Percentiles rank a stretch among this genome's conserved stretches.
phyloP scores from a whole-genome alignment of 2,329 filamentous ascomycete genomes.

The Arachnomyces sp. region DNA sequence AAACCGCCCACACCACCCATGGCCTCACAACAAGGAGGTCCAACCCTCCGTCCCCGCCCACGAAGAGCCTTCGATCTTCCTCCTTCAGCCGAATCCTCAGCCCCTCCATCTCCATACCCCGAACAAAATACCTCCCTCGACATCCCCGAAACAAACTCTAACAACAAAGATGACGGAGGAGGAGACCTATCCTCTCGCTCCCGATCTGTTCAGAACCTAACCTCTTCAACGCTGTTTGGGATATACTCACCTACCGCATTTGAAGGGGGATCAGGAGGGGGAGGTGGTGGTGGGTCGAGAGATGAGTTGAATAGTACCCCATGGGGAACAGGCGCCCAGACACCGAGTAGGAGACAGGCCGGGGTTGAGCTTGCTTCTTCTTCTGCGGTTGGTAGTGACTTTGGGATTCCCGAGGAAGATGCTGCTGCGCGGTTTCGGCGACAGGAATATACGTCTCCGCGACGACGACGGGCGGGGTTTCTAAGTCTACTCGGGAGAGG shows the following conservation, averaged over 20 bases:
- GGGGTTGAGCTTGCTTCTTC: conserved; percentile 36
- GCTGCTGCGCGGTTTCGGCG: too few species aligned
- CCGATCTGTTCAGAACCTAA: conserved; percentile 77
- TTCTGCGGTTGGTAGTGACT: conserved; percentile 6
- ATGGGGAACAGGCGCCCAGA: conserved; percentile 71
- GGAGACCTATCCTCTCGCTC: conserved; percentile 54
- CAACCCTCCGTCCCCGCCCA: conserved; percentile 9
- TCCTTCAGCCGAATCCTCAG: conserved; percentile 22
- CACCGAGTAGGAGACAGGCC: conserved; percentile 46
- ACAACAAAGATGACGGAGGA: conserved; percentile 15
- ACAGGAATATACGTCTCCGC: conserved; percentile 15
- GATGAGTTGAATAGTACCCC: conserved; percentile 62
- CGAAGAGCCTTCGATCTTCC: conserved; percentile 10
- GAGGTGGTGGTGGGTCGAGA: conserved; percentile 28
- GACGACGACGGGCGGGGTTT: conserved; percentile 27
- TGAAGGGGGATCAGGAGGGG: conserved; percentile 22
- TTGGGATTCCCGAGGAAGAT: conserved; percentile 16
- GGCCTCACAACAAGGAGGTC: conserved; percentile 10
- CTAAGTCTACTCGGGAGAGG: conserved; percentile 53
- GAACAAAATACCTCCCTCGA: conserved; percentile 18
- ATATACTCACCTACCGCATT: conserved; percentile 71
- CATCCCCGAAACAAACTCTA: conserved; percentile 20
- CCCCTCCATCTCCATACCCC: conserved; percentile 27
- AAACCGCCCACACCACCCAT: too few species aligned
- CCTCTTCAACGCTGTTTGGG: conserved; percentile 78